Evolutionary conservation across 768 basidiomycete species (phyloP), one percentile per base, ranked within the genome.

Genomic region (Nevesoporus exiguus): DNA sequence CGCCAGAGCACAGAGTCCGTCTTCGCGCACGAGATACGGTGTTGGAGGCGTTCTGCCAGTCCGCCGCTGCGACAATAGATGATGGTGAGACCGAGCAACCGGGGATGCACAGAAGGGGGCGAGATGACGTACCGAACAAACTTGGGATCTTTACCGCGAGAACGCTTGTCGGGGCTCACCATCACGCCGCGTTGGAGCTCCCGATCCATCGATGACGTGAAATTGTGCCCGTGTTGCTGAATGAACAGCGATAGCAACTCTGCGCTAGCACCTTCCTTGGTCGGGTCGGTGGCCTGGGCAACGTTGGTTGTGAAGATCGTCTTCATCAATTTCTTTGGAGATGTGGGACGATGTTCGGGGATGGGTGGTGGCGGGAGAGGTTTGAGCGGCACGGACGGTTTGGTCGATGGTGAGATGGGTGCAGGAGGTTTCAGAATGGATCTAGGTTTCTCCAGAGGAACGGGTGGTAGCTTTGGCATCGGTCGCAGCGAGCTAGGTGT

Each of bases 101-200:
- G 17, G 19, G 25, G n/a, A 14, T 4, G 33, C 11, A 9, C 24
- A n/a, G 0, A 14, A 33, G 25, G 7, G 22, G 11, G 25, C 24
- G 49, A 13, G 13, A 7, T 25, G 46, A 71, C 76, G 40, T 55
- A 84, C 84, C 80, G 74, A 39, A 77, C 47, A 40, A 78, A 78
- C 58, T 76, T 82, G 29, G 69, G 65, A 25, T 70, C 73, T 62
- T 76, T 77, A 15, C 71, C 73, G 45, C 71, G 73, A 34, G 69
- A 69, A 21, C 69, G 69, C 67, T 85, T 86, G 58, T 80, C 76
- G 0, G 85, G 85, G 66, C 83, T 86, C 49, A 83, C 61, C 55
- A 76, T 75, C 36, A 86, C 60, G 1, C 82, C 84, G n/a, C 81
- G 76, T 11, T 71, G 70, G 2, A 73, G 63, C 57, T 79, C 74